Percentiles rank a stretch among this genome's conserved stretches.
These are phyloP conservation scores for Aspergillus arachidicola DNA, from an alignment of 2,329 filamentous ascomycete species.

Conservation along the genomic window DNA sequence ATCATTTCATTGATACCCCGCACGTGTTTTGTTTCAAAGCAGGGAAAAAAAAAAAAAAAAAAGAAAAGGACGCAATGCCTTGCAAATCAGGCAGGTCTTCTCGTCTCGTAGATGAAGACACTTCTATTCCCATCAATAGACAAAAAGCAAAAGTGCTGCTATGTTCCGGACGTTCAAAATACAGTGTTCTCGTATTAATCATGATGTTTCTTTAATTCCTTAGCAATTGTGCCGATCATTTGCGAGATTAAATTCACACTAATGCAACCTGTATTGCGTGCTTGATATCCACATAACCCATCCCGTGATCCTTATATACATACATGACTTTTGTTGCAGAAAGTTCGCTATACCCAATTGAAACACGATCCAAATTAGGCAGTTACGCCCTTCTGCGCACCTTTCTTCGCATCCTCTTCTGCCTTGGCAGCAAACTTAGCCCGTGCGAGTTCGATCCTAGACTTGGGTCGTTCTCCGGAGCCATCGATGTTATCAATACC, in stretches of 20 bases:
- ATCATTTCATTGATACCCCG: neutral
- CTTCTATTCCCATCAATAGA: too few relatives aligned
- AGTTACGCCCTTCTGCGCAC: conserved; percentile 8
- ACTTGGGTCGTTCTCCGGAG: conserved; percentile 44
- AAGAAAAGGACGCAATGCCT: neutral
- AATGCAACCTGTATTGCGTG: conserved; percentile 1
- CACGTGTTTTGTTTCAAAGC: neutral
- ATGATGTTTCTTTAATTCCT: too few relatives aligned
- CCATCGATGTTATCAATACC: conserved; percentile 42
- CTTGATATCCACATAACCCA: conserved; percentile 1
- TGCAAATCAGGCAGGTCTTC: neutral
- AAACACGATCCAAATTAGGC: conserved; percentile 1
- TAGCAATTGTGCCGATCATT: neutral
- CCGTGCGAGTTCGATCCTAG: conserved; percentile 59
- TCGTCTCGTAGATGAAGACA: too few relatives aligned
- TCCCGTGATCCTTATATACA: neutral
- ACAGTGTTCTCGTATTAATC: too few relatives aligned
- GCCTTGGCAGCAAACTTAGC: conserved; percentile 56
- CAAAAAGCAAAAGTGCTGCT: too few relatives aligned
- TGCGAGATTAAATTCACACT: neutral
- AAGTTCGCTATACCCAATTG: neutral
- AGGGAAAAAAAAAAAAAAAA: neutral
- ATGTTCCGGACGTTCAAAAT: too few relatives aligned
- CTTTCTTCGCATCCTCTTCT: conserved; percentile 12
- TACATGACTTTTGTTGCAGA: neutral